Base-by-base conservation (phyloP, 2,329 filamentous ascomycete genomes). In the Cladosporium cucumerinum region DNA sequence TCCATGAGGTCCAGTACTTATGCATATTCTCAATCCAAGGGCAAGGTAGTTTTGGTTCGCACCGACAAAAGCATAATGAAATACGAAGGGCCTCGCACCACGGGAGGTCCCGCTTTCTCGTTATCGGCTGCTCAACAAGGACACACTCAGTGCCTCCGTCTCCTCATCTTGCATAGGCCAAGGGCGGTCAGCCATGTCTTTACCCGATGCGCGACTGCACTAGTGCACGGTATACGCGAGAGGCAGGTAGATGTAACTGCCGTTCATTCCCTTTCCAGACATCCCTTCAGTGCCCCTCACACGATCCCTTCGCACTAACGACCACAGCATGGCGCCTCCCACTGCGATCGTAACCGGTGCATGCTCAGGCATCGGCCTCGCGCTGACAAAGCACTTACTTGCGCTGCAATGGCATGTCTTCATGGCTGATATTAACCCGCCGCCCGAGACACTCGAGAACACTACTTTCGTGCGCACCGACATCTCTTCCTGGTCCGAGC, bases 301-400 rank as follows among this genome's bases (percentile, higher is more conserved):
- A 32, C 30, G 7, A 32, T 26, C 32, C 14, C 23, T 57, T 26
- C 48, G 5, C n/a, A 34, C n/a, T 7, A n/a, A 34, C 54, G 7
- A 32, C 51, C 6, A 54, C 51, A 57, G 18, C 30, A 78, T 78
- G 77, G 72, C 73, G 21, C 74, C 76, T 64, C 76, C 76, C 5
- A 77, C 80, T 36, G 80, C 78, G 7, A 75, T 82, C n/a, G 72
- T 82, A 23, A 82, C 80, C 21, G 80, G 80, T 23, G 80, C 75
- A 23, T 78, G 75, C 54, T 79, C 78, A 61, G 80, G 80, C 64
- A 80, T 82, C 49, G 80, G 80, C 51, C 76, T 81, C 21, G 77
- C 76, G 12, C 71, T 81, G 12, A 78, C 79, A 21, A 77, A 76
- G 18, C 78, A 81, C 64, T 75, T 82, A 23, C 68, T 77, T 62